Evolutionary conservation across 1,139 yeast species (phyloP), one percentile per base, ranked within the genome.

Genomic region (Saccharomycopsis hybrid): DNA sequence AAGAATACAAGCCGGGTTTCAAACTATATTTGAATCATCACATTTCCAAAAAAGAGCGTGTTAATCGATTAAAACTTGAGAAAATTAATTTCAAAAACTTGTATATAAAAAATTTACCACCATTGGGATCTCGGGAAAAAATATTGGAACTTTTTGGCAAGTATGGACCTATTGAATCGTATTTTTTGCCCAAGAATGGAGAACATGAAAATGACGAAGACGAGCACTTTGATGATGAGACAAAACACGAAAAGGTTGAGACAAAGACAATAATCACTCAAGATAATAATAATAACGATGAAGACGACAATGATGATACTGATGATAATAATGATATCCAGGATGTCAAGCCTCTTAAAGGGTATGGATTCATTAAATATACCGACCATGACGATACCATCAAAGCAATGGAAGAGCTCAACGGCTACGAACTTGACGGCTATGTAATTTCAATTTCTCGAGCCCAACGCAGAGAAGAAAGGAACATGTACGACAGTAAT

Each of bases 41-140:
- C 56, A 71, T 76, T 38, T 76, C 78, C 32, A 73, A 77, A 56
- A 71, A 70, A 55, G 80, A 75, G 54, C 64, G 81, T 55, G 54
- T 68, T 8, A 65, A 62, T 45, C 62, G 66, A 41, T 49, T 67
- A 39, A 65, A 65, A 50, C 55, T 60, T 43, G 72, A 69, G 56
- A 66, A 64, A 50, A 62, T 63, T 44, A 67, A 68, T 41, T 67
- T 66, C 55, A 71, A 71, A 46, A 70, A 73, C 46, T 61, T 77
- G 3, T 67, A 73, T 43, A 58, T 77, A 32, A 78, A 75, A 56
- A 75, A 75, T 56, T 64, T 77, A 49, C 64, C 62, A 24, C 59
- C 62, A 3, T 65, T 71, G 50, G 61, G 69, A 27, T 63, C 68
- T 2, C 58, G 54, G 33, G 59, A 59, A 11, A 55, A 57, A 24